Evolutionary conservation across 495 filamentous ascomycete species (phyloP), one percentile per base, ranked within the genome.

Genomic region (Poronia punctata): DNA sequence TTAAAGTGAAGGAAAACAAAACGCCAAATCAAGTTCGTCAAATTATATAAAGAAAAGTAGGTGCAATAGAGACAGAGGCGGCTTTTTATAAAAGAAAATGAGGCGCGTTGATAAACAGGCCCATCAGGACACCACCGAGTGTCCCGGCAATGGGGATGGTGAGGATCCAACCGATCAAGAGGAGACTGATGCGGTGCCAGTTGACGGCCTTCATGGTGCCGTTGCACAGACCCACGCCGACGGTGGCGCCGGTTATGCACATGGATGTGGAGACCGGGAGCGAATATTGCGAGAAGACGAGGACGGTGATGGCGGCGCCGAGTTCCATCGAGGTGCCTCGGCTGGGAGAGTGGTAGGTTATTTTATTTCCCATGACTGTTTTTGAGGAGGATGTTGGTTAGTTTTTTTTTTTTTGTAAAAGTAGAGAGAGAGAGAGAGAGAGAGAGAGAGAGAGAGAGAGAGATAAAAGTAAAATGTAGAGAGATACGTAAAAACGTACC

Each of bases 251-350:
- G 1, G 72, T 76, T 53, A 78, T 76, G 42, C 74, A 78, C 74
- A 75, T 75, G 1, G 70, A 72, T 4, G 74, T 78, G 2, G 71
- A 75, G 26, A 78, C 74, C 11, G 79, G 79, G 0, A 83, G 72
- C 5, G 63, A 64, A 64, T 71, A 75, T 41, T 76, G 75, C 6
- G 75, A 76, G 64, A 76, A 76, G 38, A 83, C 52, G 6, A 83
- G 67, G 40, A 83, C 75, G 7, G 79, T 83, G 46, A 83, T 65
- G 38, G 78, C 79, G 21, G 77, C 75, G 30, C 76, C 79, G 62
- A 83, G 61, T 46, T 83, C 79, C 78, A 82, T 82, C 18, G 73
- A 76, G 51, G 61, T 78, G 24, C 78, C 71, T 35, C 78, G 64
- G 46, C 66, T 75, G 4, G 78, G 78, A 2, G 75, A 79, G 64